A percentile compares a stretch with the other conserved stretches of the same genome.
These are phyloP conservation scores for Sphaerulina vaccinii DNA, from an alignment of 2,329 filamentous ascomycete genomes.

Conservation along the genomic window DNA sequence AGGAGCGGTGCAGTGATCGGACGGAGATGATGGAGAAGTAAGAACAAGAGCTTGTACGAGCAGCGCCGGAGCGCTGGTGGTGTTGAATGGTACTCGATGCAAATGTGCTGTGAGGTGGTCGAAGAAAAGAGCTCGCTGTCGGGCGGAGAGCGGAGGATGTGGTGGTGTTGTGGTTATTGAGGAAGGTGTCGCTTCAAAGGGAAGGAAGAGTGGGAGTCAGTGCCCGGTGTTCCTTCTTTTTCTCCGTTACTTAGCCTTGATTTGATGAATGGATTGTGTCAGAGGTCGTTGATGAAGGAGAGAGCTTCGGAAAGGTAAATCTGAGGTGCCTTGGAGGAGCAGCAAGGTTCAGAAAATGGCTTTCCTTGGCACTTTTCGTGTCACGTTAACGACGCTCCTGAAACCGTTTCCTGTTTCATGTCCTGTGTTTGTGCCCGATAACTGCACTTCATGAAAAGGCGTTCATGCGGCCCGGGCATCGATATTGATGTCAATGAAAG, in stretches of 20 bases:
- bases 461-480: too few relatives aligned
- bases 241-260: background rate
- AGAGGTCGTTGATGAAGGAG: background rate
- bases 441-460: too few relatives aligned
- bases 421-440: too few relatives aligned
- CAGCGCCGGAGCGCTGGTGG: background rate
- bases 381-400: too few relatives aligned
- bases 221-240: background rate
- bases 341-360: too few relatives aligned
- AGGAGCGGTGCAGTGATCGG: slow-evolving; percentile 5
- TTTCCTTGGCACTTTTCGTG: too few relatives aligned
- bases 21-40: background rate
- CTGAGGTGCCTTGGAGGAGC: too few relatives aligned
- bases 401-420: too few relatives aligned
- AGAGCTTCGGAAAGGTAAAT: too few relatives aligned
- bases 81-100: background rate
- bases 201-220: background rate
- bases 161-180: background rate
- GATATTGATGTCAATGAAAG: too few relatives aligned
- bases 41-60: background rate
- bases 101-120: background rate
- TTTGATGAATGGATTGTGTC: background rate
- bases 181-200: background rate
- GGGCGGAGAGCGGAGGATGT: background rate
- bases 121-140: background rate